Conservation (phyloP, 1,284 basidiomycete species). For the Thelephora terrestris region DNA sequence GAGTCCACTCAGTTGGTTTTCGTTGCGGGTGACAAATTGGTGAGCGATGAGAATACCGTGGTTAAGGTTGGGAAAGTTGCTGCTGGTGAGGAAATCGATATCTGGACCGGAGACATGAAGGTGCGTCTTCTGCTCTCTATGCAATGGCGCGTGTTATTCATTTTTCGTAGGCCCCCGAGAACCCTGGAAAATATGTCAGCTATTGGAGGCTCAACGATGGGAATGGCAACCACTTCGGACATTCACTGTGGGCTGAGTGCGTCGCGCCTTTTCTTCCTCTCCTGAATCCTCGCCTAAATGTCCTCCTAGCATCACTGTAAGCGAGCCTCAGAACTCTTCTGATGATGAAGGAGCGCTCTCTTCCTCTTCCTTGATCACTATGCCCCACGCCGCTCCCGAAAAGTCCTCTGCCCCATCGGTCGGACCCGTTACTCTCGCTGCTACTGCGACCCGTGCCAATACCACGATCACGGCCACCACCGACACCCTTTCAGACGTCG, state of each 20-base stretch:
- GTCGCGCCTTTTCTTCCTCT: slow-evolving; percentile 16
- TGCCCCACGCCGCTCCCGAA: slow-evolving; percentile 38
- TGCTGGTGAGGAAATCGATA: slow-evolving; percentile 47
- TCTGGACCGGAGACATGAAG: slow-evolving; percentile 69
- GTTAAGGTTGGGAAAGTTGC: slow-evolving; percentile 43
- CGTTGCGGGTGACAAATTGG: slow-evolving; percentile 50
- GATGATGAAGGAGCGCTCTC: slow-evolving; percentile 40
- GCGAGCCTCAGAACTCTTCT: slow-evolving; percentile 33
- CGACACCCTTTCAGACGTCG: slow-evolving; percentile 27
- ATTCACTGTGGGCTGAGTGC: slow-evolving; percentile 68
- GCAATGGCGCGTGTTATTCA: background rate
- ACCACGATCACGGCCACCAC: slow-evolving; percentile 19
- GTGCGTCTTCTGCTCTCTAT: slow-evolving; percentile 21
- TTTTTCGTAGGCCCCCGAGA: slow-evolving; percentile 52
- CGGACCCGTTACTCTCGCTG: slow-evolving; percentile 12
- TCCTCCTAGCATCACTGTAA: slow-evolving; percentile 49
- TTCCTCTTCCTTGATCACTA: slow-evolving; percentile 52
- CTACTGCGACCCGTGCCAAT: slow-evolving; percentile 17
- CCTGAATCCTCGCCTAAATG: slow-evolving; percentile 8
- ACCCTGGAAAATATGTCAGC: slow-evolving; percentile 58
- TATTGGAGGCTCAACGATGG: slow-evolving; percentile 66
- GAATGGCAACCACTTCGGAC: slow-evolving; percentile 52
- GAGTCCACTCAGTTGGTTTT: slow-evolving; percentile 53
- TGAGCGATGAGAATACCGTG: slow-evolving; percentile 22
- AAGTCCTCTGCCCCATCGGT: slow-evolving; percentile 11